Base-by-base conservation (phyloP, 176 grass and related monocot genomes). In the Musa schizocarpa region DNA sequence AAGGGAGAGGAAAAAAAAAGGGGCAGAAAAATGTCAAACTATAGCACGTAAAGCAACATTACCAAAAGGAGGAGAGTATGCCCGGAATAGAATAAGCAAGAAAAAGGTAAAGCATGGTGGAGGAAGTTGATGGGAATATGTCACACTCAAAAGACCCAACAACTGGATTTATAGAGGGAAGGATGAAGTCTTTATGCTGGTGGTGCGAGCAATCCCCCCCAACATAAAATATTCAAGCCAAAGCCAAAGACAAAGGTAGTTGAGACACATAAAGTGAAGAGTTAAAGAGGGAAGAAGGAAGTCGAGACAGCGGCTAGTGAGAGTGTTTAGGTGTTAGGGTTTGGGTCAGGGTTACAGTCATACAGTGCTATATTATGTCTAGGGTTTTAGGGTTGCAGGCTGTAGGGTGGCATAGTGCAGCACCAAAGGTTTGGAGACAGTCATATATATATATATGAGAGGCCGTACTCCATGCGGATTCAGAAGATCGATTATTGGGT, bases 401-500 rank as follows among this genome's bases (percentile, higher is more conserved):
- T 17, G 67, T 69, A 69, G 67, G 67, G 67, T 29, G 67, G 67
- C 67, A 69, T 10, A 69, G 29, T 50, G 67, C 67, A 69, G 67
- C 26, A 48, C 34, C 27, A 50, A 69, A 50, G 67, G 67, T 48
- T 69, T 69, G 67, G 34, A 50, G 67, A 24, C 25, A 69, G 67
- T 29, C 67, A 69, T 69, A 69, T 43, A 43, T 34, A 34, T 43
- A 43, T 43, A 43, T 43, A 43, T 43, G 34, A 43, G 67, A 29
- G 26, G 16, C 67, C 67, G 67, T 69, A 69, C 67, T 43, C 65
- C 67, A 69, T 69, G 67, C 67, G 67, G 67, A 43, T 43, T 69
- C 67, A 43, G 67, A 69, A 10, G 57, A 69, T 24, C 29, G 67
- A 69, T 69, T 69, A 69, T 17, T 69, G 67, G 67, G 29, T 50